A percentile compares a stretch with the other conserved stretches of the same genome.
These are phyloP conservation scores for Funneliformis mosseae DNA, from an alignment of 192 early-diverging fungal genomes.

Conservation along the genomic window DNA sequence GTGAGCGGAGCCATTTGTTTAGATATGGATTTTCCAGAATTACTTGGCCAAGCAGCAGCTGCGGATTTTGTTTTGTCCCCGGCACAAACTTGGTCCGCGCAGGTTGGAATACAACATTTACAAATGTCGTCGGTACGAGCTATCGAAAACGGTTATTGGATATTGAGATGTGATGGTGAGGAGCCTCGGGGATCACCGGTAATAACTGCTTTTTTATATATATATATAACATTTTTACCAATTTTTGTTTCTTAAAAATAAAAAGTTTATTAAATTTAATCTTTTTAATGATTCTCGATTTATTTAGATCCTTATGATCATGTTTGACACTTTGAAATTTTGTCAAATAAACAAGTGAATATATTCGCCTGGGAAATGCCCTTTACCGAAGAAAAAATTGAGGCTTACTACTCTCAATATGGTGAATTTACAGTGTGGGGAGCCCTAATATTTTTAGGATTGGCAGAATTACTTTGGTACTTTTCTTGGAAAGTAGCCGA, in stretches of 20 bases:
- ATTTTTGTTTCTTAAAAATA: not conserved
- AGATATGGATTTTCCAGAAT: conserved; percentile 50
- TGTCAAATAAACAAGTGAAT: not conserved
- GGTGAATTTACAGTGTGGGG: not conserved
- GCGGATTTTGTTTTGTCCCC: conserved; percentile 18
- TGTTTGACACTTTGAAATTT: not conserved
- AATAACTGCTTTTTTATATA: not conserved
- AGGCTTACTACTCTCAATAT: not conserved
- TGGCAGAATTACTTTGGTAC: not conserved
- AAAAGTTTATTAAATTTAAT: not conserved
- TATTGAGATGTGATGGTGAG: conserved; percentile 27
- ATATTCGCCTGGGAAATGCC: conserved; percentile 17
- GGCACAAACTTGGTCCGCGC: conserved; percentile 15
- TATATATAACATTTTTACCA: not conserved
- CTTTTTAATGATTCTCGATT: not conserved
- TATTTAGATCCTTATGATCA: conserved; percentile 5
- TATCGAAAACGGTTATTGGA: conserved; percentile 27
- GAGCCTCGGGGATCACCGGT: not conserved
- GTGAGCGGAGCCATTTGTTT: conserved; percentile 50
- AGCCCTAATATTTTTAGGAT: not conserved
- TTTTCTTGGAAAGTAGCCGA: not conserved
- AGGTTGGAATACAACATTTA: conserved; percentile 16
- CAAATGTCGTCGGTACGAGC: conserved; percentile 16
- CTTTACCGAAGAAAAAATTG: conserved; percentile 2
- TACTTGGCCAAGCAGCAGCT: conserved; percentile 40